Percentiles rank a stretch among this genome's conserved stretches.
Evolutionary conservation across 257 asterid species (phyloP).

Genomic region (Plantago elongata): DNA sequence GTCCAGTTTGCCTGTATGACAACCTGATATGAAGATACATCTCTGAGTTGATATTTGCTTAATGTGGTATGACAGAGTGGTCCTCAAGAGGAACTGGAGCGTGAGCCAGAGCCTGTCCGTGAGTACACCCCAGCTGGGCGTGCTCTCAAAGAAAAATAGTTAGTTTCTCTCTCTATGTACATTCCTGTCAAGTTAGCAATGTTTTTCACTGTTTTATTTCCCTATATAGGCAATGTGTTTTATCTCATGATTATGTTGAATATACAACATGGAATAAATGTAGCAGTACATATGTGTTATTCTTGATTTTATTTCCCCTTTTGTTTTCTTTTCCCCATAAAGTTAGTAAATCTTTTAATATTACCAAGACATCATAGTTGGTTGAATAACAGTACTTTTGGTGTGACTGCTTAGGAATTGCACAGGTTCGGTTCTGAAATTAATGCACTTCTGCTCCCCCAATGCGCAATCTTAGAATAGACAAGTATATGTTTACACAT

Average conservation of each 20-base stretch:
- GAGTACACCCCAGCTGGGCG: constrained; percentile 80
- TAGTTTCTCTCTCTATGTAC: constrained; percentile 29
- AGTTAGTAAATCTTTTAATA: not conserved
- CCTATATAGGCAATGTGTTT: not conserved
- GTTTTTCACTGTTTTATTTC: not conserved
- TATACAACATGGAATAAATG: too few species aligned
- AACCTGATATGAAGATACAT: not conserved
- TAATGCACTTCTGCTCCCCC: too few species aligned
- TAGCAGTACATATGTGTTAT: too few species aligned
- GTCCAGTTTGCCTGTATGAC: not conserved
- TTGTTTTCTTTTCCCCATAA: too few species aligned
- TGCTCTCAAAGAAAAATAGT: constrained; percentile 83
- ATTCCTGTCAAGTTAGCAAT: too few species aligned
- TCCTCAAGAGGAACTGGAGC: constrained; percentile 59
- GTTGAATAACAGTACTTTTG: not conserved
- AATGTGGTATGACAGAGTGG: constrained; percentile 44
- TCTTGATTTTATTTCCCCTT: too few species aligned
- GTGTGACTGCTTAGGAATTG: constrained; percentile 18
- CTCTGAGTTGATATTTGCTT: constrained; percentile 21
- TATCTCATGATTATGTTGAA: too few species aligned
- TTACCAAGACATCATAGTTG: not conserved
- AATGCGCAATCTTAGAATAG: too few species aligned
- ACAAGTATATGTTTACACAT: too few species aligned
- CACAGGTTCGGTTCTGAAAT: constrained; percentile 6
- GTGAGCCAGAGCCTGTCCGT: constrained; percentile 56